A percentile compares a stretch with the other conserved stretches of the same genome.
phyloP scores from a whole-genome alignment of 1,139 yeast species.

The Debaryomyces udenii region DNA sequence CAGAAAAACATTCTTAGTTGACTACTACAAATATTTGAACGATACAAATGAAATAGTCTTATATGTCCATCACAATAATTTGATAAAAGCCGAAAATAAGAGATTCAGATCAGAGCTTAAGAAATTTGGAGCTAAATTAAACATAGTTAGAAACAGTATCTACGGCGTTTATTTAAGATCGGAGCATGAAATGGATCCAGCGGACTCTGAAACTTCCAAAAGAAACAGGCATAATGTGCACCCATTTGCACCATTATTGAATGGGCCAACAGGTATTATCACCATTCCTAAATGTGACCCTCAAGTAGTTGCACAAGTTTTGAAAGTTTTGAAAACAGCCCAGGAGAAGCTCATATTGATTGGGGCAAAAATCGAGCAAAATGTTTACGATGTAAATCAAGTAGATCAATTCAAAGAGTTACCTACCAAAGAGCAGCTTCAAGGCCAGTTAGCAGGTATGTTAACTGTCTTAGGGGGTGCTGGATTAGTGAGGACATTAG shows the following conservation, averaged over 20 bases:
- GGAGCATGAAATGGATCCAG: slow-evolving; percentile 72
- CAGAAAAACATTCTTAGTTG: slow-evolving; percentile 83
- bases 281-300: slow-evolving; percentile 73
- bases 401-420: slow-evolving; percentile 69
- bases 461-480: slow-evolving; percentile 86
- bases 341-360: slow-evolving; percentile 76
- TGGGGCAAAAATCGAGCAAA: slow-evolving; percentile 80
- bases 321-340: slow-evolving; percentile 62
- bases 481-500: slow-evolving; percentile 81
- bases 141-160: slow-evolving; percentile 66
- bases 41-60: slow-evolving; percentile 69
- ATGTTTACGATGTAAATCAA: slow-evolving; percentile 54
- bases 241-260: slow-evolving; percentile 69
- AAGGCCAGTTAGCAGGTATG: slow-evolving; percentile 83
- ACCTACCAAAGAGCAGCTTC: slow-evolving; percentile 71
- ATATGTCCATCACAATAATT: slow-evolving; percentile 82
- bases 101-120: slow-evolving; percentile 62
- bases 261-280: slow-evolving; percentile 88
- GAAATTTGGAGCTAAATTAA: slow-evolving; percentile 66
- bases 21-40: slow-evolving; percentile 72
- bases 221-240: slow-evolving; percentile 52
- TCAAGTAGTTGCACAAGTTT: slow-evolving; percentile 58
- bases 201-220: slow-evolving; percentile 55
- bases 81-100: slow-evolving; percentile 69
- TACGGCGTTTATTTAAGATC: slow-evolving; percentile 79